Percentiles rank a stretch among this genome's conserved stretches.
Evolutionary conservation across 805 yeast genomes (phyloP).

Genomic region (Lipomyces kockii): DNA sequence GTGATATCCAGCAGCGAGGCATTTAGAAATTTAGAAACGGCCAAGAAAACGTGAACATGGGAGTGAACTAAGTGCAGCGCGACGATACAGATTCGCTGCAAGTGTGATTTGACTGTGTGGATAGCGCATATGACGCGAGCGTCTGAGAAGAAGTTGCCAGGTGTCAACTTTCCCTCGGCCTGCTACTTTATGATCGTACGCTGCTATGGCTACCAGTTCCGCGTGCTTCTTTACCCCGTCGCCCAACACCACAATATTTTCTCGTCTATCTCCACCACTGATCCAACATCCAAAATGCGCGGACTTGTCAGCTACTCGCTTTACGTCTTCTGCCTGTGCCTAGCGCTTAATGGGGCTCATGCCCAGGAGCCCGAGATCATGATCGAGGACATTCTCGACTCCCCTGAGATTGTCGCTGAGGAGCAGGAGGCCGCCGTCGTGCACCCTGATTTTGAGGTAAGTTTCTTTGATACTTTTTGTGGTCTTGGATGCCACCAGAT

Average conservation of each 20-base stretch:
- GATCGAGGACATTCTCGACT: conserved; percentile 19
- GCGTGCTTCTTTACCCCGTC: conserved; percentile 2
- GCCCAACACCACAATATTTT: neutral
- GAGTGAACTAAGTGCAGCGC: neutral
- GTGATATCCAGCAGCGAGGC: too few relatives aligned
- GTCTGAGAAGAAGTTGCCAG: neutral
- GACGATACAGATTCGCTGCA: neutral
- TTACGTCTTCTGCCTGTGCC: conserved; percentile 21
- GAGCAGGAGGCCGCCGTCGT: conserved; percentile 10
- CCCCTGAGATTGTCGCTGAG: conserved; percentile 2
- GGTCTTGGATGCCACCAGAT: neutral
- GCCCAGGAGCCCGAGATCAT: conserved; percentile 28
- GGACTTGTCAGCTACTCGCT: conserved; percentile 22
- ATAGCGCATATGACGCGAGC: neutral
- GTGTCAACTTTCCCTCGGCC: neutral
- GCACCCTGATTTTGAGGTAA: conserved; percentile 25
- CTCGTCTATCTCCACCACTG: conserved; percentile 3
- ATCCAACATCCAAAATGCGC: conserved; percentile 21
- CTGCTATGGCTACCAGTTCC: neutral
- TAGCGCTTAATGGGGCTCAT: conserved; percentile 17
- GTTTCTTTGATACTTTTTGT: neutral
- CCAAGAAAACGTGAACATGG: neutral
- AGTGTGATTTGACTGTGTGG: neutral
- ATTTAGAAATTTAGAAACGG: too few relatives aligned
- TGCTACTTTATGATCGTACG: neutral